Conservation (phyloP, 23 red algal genomes). For the Gracilaria domingensis region DNA sequence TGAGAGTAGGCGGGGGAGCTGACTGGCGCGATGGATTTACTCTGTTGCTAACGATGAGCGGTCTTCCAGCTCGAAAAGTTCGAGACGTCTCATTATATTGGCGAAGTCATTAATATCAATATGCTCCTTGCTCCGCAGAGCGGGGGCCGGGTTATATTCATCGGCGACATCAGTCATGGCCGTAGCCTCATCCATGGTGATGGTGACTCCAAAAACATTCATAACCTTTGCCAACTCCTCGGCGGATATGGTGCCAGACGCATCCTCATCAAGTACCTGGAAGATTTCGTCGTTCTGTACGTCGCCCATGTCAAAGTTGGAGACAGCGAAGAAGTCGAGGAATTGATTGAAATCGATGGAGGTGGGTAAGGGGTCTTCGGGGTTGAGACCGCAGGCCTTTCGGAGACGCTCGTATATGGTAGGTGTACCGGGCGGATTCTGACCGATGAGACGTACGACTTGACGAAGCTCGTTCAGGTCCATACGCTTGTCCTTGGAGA, state of each 20-base stretch:
- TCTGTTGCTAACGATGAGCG: neutral
- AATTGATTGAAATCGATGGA: conserved; percentile 50
- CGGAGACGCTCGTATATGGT: neutral
- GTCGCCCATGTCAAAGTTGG: conserved; percentile 6
- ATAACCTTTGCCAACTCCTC: conserved; percentile 17
- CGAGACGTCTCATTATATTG: neutral
- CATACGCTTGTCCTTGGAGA: conserved; percentile 38
- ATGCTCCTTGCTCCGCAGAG: conserved; percentile 4
- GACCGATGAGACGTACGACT: conserved; percentile 8
- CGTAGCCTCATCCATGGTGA: conserved; percentile 25
- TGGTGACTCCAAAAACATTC: conserved; percentile 39
- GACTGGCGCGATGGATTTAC: no score
- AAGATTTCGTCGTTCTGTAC: conserved; percentile 30
- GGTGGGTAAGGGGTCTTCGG: conserved; percentile 34
- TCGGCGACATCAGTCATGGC: conserved; percentile 48
- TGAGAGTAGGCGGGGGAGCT: no score
- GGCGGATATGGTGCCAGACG: conserved; percentile 9
- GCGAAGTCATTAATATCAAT: conserved; percentile 10
- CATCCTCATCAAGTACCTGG: conserved; percentile 42
- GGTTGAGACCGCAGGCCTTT: conserved; percentile 8
- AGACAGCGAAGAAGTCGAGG: conserved; percentile 51
- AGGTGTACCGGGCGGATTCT: conserved; percentile 3
- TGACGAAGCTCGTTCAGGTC: conserved; percentile 18
- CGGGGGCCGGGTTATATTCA: neutral
- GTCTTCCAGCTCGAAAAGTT: neutral